Evolutionary conservation across 768 basidiomycete genomes (phyloP).

Genomic region (Psilocybe subaeruginosa): DNA sequence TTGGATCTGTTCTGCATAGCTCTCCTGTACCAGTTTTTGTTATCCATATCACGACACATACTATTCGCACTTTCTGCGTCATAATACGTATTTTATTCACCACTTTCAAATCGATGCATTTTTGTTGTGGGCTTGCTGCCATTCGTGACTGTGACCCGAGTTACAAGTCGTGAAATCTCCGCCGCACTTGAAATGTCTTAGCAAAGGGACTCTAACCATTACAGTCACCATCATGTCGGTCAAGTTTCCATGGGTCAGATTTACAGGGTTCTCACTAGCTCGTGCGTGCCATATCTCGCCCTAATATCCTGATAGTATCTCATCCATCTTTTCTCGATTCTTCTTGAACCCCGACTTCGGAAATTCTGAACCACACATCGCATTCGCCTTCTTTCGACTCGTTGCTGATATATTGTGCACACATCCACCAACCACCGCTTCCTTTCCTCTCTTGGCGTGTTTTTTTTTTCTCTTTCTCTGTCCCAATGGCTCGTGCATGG

Average conservation of each 20-base stretch:
- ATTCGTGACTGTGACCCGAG: conserved; percentile 13
- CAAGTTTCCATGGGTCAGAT: conserved; percentile 61
- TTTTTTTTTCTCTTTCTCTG: not conserved
- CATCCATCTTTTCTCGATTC: conserved; percentile 4
- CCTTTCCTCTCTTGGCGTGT: conserved; percentile 3
- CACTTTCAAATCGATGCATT: not conserved
- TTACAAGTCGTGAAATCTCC: conserved; percentile 9
- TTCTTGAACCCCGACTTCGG: conserved; percentile 7
- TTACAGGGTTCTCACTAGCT: conserved; percentile 47
- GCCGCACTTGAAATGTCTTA: not conserved
- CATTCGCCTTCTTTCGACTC: conserved; percentile 1
- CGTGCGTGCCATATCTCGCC: conserved; percentile 40
- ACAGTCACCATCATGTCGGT: conserved; percentile 11
- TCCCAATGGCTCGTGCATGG: not conserved
- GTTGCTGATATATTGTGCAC: conserved; percentile 1
- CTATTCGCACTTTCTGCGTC: conserved; percentile 1
- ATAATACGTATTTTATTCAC: conserved; percentile 3
- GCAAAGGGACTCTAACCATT: conserved; percentile 2
- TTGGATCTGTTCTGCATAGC: conserved; percentile 18
- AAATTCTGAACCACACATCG: conserved; percentile 7
- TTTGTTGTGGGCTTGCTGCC: not conserved
- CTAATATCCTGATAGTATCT: conserved; percentile 13
- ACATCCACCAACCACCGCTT: conserved; percentile 2
- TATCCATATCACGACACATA: conserved; percentile 3
- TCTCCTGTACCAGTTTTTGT: conserved; percentile 10